Conservation (phyloP, 305 asterid genomes). For the Euphrasia arctica region DNA sequence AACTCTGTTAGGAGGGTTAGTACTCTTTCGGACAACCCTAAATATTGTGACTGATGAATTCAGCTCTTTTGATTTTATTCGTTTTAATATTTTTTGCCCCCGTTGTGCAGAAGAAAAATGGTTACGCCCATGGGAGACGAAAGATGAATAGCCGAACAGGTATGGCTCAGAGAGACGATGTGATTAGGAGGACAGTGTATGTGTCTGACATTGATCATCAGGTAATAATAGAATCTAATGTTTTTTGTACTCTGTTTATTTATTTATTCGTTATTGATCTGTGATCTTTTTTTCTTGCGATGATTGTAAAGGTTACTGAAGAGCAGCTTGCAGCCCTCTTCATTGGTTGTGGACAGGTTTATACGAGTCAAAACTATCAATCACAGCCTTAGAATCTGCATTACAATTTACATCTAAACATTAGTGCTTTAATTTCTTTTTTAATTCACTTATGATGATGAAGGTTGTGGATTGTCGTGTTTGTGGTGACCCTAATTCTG, state of each 20-base stretch:
- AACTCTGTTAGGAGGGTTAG: slow-evolving; percentile 60
- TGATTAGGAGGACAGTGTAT: slow-evolving; percentile 87
- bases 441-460: slow-evolving; percentile 17
- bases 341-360: slow-evolving; percentile 77
- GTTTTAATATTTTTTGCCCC: background rate
- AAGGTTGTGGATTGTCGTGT: slow-evolving; percentile 95
- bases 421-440: slow-evolving; percentile 7
- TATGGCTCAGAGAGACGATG: slow-evolving; percentile 85
- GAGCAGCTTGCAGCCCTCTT: slow-evolving; percentile 95
- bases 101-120: slow-evolving; percentile 60
- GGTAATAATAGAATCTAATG: slow-evolving; percentile 36
- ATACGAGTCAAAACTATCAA: slow-evolving; percentile 12
- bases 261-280: too few species aligned
- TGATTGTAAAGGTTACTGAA: slow-evolving; percentile 65
- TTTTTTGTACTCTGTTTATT: too few species aligned
- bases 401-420: slow-evolving; percentile 7
- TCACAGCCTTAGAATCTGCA: slow-evolving; percentile 20
- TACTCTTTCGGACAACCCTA: slow-evolving; percentile 12
- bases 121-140: slow-evolving; percentile 56
- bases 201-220: slow-evolving; percentile 97
- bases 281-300: slow-evolving; percentile 1
- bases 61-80: background rate
- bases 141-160: slow-evolving; percentile 71
- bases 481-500: slow-evolving; percentile 94
- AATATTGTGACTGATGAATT: background rate